Base-by-base conservation (phyloP, 352 stramenopile genomes). In the Pythium aristosporum region DNA sequence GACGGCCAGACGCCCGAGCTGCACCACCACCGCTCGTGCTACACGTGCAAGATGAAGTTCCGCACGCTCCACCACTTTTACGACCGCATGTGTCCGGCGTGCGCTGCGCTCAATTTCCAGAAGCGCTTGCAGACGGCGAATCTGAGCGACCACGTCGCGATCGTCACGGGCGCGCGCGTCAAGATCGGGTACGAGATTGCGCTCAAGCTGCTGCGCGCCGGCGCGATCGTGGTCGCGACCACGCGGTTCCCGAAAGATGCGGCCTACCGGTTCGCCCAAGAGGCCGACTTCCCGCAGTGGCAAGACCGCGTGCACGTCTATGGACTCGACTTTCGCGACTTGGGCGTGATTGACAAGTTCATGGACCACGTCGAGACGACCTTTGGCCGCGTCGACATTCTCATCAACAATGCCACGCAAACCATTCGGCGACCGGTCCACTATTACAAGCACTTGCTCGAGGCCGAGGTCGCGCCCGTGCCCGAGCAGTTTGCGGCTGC, bases 361-460 rank as follows among this genome's bases (percentile, higher is more conserved):
- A 96, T 95, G 74, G 77, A 92, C 46, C 93, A 95, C 73, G 71
- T 99, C 7, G 71, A 81, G 23, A 44, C 63, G 23, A 82, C 70
- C 10, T 81, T 88, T 49, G 74, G 76, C 16, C 78, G 86, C 11
- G 74, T 98, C 37, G 94, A 99, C 74, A 93, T 98, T 32, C 69
- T 99, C 47, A 96, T 99, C 56, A 97, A 99, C 77, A 99, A 99
- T 73, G 96, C 96, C 9, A 99, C 96, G 77, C 96, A 99, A 79
- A 99, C 96, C 1, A 87, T 99, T 30, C 88, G 96, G 64, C 85
- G 96, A 18, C 96, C 96, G 42, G 83, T 87, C 9, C 90, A 82
- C n/a, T 99, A 98, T 79, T 99, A 99, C 78, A 68, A 91, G 46
- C 92, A 96, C 47, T 68, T 96, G 15, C 84, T 94, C 42, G 76